phyloP scores from a whole-genome alignment of 768 basidiomycete genomes.

The Boletus fagicola region DNA sequence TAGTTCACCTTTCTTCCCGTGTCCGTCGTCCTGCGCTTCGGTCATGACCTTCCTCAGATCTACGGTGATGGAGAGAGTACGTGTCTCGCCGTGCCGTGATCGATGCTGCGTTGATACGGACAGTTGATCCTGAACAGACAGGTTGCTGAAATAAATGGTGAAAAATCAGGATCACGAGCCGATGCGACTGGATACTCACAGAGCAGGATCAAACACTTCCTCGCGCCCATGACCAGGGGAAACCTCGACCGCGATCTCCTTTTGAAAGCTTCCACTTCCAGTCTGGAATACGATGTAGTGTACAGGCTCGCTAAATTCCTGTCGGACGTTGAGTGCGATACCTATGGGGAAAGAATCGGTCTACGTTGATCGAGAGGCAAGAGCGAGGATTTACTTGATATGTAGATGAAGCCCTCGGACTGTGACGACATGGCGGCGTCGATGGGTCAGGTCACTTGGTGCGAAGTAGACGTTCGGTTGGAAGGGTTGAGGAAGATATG shows the following conservation, averaged over 20 bases:
- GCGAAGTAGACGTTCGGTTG: neutral
- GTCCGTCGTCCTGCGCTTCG: neutral
- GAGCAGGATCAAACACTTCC: neutral
- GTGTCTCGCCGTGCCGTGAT: neutral
- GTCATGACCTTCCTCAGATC: neutral
- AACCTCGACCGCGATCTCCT: too few relatives aligned
- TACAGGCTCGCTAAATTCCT: neutral
- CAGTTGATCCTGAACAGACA: neutral
- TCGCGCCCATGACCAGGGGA: neutral
- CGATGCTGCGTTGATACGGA: neutral
- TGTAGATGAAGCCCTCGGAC: neutral
- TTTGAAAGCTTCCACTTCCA: too few relatives aligned
- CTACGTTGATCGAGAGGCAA: neutral
- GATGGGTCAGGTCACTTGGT: neutral
- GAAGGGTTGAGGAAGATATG: neutral
- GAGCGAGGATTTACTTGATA: neutral
- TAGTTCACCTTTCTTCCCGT: neutral
- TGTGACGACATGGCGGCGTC: neutral
- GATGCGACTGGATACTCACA: neutral
- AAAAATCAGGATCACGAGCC: neutral
- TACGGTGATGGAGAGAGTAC: neutral
- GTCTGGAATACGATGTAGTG: neutral
- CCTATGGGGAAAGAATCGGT: neutral
- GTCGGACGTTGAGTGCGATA: neutral
- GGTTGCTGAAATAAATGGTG: neutral